phyloP scores from a whole-genome alignment of 2,329 filamentous ascomycete genomes.

The Trichocomaceae sp. region DNA sequence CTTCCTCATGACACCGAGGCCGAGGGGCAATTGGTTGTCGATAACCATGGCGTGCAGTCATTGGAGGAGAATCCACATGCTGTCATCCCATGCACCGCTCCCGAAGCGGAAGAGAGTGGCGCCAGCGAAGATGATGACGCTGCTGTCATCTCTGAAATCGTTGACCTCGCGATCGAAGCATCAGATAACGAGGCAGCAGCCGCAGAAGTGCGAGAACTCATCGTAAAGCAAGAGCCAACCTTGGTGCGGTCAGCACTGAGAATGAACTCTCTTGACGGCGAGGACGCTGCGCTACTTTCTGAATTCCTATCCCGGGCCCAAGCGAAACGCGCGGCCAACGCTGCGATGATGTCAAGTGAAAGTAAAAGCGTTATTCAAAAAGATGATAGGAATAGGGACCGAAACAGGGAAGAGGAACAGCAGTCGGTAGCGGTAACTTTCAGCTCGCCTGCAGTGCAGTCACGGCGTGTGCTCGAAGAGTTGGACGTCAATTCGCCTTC shows the following conservation, averaged over 20 bases:
- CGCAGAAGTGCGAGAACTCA: conserved; percentile 20
- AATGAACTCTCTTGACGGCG: conserved; percentile 31
- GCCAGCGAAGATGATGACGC: conserved; percentile 2
- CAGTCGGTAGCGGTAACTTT: background rate
- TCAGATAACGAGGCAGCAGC: conserved; percentile 12
- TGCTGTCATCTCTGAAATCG: conserved; percentile 1
- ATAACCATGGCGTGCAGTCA: background rate
- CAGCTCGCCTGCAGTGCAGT: conserved; percentile 25
- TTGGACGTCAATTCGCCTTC: conserved; percentile 36
- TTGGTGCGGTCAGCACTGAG: conserved; percentile 32
- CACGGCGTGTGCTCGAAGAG: conserved; percentile 30
- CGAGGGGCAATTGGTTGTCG: background rate
- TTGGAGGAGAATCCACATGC: conserved; percentile 6
- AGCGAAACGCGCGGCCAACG: conserved; percentile 32
- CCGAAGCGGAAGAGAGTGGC: background rate
- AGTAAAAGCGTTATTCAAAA: conserved; percentile 15
- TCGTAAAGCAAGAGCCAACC: conserved; percentile 26
- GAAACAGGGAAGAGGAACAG: too few species aligned
- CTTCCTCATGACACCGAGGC: background rate
- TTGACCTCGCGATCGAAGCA: conserved; percentile 4
- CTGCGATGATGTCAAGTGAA: conserved; percentile 1
- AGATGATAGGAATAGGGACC: conserved; percentile 8
- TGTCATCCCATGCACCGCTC: background rate
- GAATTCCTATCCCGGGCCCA: conserved; percentile 37
- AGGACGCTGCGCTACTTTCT: conserved; percentile 35